Evolutionary conservation across 2,329 filamentous ascomycete species (phyloP), one percentile per base, ranked within the genome.

Genomic region (Cladosporium sp.): DNA sequence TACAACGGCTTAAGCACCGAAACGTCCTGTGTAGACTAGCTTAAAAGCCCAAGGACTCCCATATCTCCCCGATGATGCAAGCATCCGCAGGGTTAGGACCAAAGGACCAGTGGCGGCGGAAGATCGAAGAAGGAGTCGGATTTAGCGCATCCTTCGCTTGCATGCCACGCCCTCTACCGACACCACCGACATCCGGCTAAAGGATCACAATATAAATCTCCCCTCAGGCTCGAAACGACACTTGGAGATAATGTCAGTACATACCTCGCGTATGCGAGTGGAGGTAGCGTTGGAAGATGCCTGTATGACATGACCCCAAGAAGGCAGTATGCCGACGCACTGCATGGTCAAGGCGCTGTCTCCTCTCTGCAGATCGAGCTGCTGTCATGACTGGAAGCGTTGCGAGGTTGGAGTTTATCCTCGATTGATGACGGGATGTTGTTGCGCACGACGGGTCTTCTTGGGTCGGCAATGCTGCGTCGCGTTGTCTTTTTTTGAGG

Each of bases 121-220:
- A 16, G 34, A 39, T 14, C 18, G 34, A 39, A 53, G 49, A 25
- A 53, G 49, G 23, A 23, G 49, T 21, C 18, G 49, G 14, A 25
- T 26, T 53, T 53, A 53, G 49, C 49, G 49, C 49, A 53, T 56
- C 53, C 53, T 56, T 56, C 53, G 53, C 53, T 30, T n/a, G n/a
- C 28, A 30, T 56, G 14, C 28, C 53, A 21, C 21, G 25, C 28
- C 28, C 14, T 32, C 30, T 56, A 56, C 53, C 53, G 28, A 21
- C 21, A 8, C 5, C 14, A 39, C 34, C 34, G 34, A 39, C 34
- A 39, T 21, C 28, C 53, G 53, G 53, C 53, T 56, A 34, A 56
- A 56, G 46, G 13, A 23, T 25, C 14, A 23, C 46, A 21, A 49
- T 23, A 18, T 49, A n/a, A 49, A 18, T 49, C 7, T 25, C 46